Conservation (phyloP, 768 basidiomycete genomes). For the Amanita inopinata region DNA sequence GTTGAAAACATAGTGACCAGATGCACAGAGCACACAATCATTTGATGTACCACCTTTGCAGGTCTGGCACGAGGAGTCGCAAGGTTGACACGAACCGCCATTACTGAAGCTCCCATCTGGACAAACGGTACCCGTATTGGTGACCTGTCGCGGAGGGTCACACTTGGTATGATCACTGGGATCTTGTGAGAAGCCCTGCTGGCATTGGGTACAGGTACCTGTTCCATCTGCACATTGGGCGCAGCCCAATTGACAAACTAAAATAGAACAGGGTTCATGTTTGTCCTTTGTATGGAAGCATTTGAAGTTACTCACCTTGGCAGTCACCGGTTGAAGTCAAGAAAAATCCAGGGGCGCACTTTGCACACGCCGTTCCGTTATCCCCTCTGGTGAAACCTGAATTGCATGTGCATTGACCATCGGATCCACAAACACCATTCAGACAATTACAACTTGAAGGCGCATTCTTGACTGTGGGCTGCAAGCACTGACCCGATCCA, state of each 20-base stretch:
- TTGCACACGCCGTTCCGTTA: conserved; percentile 58
- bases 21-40: conserved; percentile 60
- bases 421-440: conserved; percentile 63
- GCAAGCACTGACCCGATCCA: conserved; percentile 63
- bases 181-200: conserved; percentile 55
- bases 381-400: conserved; percentile 48
- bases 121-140: conserved; percentile 46
- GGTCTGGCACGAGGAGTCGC: conserved; percentile 55
- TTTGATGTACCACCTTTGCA: conserved; percentile 57
- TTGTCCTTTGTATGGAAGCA: neutral
- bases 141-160: conserved; percentile 38
- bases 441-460: conserved; percentile 67
- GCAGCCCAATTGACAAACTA: conserved; percentile 61
- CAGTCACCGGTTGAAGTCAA: conserved; percentile 48
- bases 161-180: conserved; percentile 59
- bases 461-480: conserved; percentile 31
- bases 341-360: conserved; percentile 60
- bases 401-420: conserved; percentile 58
- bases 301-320: conserved; percentile 30
- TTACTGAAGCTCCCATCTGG: conserved; percentile 54
- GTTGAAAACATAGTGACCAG: conserved; percentile 48
- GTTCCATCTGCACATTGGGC: conserved; percentile 49
- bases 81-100: conserved; percentile 42
- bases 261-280: neutral
- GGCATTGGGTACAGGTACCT: conserved; percentile 65